Evolutionary conservation across 2,329 filamentous ascomycete species (phyloP).

Genomic region (Leptographium wingfieldii): DNA sequence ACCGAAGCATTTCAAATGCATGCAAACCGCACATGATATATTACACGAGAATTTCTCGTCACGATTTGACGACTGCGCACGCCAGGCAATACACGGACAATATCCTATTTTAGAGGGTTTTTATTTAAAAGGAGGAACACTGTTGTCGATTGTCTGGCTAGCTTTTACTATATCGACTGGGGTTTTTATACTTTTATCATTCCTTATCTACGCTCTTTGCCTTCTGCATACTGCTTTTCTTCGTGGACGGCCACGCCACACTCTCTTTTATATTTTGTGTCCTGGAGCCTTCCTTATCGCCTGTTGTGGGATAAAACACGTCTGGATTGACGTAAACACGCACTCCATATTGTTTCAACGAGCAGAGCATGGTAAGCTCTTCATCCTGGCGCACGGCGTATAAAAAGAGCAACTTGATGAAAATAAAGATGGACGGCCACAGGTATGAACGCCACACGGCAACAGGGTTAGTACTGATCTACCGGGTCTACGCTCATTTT

Average conservation of each 20-base stretch:
- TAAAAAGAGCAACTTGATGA: background rate
- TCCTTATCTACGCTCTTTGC: background rate
- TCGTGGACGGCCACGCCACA: background rate
- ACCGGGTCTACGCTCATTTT: background rate
- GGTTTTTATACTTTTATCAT: background rate
- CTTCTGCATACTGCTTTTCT: background rate
- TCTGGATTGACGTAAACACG: background rate
- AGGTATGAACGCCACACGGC: background rate
- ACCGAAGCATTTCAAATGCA: background rate
- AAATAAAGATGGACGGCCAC: background rate
- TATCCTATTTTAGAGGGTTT: background rate
- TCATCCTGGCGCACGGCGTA: constrained; percentile 1
- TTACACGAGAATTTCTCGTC: background rate
- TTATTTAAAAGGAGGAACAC: background rate
- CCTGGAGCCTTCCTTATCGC: background rate
- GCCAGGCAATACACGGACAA: background rate
- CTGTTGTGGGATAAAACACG: background rate
- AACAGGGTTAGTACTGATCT: background rate
- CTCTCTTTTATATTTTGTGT: background rate
- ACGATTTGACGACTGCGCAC: constrained; percentile 1
- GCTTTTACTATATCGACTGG: background rate
- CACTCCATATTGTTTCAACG: background rate
- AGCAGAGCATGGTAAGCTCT: background rate
- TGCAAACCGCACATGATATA: background rate
- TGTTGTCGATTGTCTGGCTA: background rate